Conservation (phyloP, 2,329 filamentous ascomycete species). For the Paracorniculantispora psalliotae region DNA sequence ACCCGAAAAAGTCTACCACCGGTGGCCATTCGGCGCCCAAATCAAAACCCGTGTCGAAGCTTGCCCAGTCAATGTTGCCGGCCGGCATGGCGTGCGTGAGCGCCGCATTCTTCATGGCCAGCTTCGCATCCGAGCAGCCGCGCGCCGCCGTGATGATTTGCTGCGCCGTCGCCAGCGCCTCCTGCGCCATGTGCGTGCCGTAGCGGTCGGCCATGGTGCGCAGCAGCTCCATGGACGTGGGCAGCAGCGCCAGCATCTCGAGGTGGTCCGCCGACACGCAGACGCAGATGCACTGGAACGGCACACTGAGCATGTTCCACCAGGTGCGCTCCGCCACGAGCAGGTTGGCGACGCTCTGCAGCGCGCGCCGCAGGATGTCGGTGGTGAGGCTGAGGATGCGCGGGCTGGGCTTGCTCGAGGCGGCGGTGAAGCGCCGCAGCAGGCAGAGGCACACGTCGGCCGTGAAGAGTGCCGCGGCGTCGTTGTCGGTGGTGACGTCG, state of each 20-base stretch:
- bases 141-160: neutral
- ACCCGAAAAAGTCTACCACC: neutral
- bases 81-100: slow-evolving; percentile 2
- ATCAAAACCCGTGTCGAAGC: neutral
- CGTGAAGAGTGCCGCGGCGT: slow-evolving; percentile 10
- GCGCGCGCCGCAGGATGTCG: slow-evolving; percentile 4
- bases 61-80: neutral
- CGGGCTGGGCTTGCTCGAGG: neutral
- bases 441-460: slow-evolving; percentile 15
- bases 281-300: slow-evolving; percentile 16
- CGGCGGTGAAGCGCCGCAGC: slow-evolving; percentile 7
- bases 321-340: slow-evolving; percentile 7
- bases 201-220: slow-evolving; percentile 10
- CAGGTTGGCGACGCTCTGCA: neutral
- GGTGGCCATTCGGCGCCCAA: slow-evolving; percentile 1
- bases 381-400: neutral
- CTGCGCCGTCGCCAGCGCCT: slow-evolving; percentile 16
- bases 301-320: slow-evolving; percentile 16
- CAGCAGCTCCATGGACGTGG: slow-evolving; percentile 11
- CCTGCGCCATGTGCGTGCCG: slow-evolving; percentile 15
- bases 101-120: slow-evolving; percentile 4
- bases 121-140: neutral
- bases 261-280: slow-evolving; percentile 10
- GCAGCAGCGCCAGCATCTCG: slow-evolving; percentile 11
- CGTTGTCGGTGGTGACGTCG: neutral